Evolutionary conservation across 1,139 yeast species (phyloP).

Genomic region (Taphrina pruni): DNA sequence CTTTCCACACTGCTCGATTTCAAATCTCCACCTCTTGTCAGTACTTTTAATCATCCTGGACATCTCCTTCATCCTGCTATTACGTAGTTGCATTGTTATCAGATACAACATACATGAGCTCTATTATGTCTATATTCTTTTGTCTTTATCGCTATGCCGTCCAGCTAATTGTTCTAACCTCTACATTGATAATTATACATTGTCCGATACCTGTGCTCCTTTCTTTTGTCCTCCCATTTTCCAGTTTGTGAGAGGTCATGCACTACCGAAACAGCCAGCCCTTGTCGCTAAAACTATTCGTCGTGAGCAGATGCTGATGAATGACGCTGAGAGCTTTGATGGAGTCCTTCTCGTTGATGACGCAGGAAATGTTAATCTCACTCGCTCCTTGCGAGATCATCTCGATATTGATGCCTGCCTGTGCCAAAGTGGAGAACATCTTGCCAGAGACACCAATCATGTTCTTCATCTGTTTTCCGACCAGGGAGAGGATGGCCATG

Average conservation of each 20-base stretch:
- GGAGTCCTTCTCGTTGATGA: constrained; percentile 81
- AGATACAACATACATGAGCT: not conserved
- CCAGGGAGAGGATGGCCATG: constrained; percentile 89
- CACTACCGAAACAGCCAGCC: constrained; percentile 35
- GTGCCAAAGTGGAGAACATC: constrained; percentile 93
- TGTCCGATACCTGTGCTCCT: not conserved
- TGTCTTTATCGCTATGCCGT: not conserved
- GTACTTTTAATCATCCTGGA: constrained; percentile 38
- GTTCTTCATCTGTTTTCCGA: constrained; percentile 97
- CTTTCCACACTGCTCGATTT: constrained; percentile 39
- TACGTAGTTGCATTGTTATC: not conserved
- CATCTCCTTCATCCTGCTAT: not conserved
- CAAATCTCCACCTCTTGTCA: constrained; percentile 32
- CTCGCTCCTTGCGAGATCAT: constrained; percentile 99
- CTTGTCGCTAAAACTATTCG: constrained; percentile 37
- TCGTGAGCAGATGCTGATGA: constrained; percentile 69
- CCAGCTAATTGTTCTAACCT: not conserved
- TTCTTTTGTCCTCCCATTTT: no score
- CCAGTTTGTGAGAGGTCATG: no score
- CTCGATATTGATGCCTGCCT: constrained; percentile 89
- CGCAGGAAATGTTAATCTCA: constrained; percentile 95
- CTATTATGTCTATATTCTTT: no score
- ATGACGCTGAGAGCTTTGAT: constrained; percentile 83
- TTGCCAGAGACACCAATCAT: constrained; percentile 96
- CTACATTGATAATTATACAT: not conserved